Evolutionary conservation across 768 basidiomycete genomes (phyloP).

Genomic region (Trametes punicea): DNA sequence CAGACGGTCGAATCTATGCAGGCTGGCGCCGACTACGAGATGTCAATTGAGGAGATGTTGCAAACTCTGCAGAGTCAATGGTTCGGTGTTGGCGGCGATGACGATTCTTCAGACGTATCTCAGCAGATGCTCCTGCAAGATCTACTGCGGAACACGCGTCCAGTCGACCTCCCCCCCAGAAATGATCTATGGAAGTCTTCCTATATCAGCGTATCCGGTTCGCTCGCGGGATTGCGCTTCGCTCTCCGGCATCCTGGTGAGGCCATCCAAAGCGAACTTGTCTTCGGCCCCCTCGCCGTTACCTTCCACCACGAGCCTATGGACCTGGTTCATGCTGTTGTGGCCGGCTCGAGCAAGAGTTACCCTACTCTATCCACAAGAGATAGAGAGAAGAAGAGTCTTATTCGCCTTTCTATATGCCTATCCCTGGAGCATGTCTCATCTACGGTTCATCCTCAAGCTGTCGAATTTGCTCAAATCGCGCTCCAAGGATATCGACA

Average conservation of each 20-base stretch:
- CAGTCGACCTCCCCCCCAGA: neutral
- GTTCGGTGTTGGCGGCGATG: conserved; percentile 14
- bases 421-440: conserved; percentile 12
- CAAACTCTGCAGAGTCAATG: conserved; percentile 18
- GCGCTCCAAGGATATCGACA: conserved; percentile 7
- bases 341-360: conserved; percentile 1
- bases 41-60: conserved; percentile 18
- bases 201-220: neutral
- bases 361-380: neutral
- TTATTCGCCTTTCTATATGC: conserved; percentile 3
- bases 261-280: conserved; percentile 7
- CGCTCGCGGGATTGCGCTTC: neutral
- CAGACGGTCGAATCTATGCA: conserved; percentile 17
- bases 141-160: conserved; percentile 5
- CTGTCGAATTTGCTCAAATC: conserved; percentile 15
- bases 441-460: conserved; percentile 14
- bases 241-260: conserved; percentile 9
- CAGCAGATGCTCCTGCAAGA: conserved; percentile 15
- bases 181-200: neutral
- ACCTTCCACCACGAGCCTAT: neutral
- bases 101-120: conserved; percentile 13
- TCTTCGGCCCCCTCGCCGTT: conserved; percentile 1
- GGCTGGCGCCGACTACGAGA: neutral
- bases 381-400: neutral
- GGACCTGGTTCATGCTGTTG: conserved; percentile 1